Conservation (phyloP, 768 basidiomycete genomes). For the Agrocybe pediades region DNA sequence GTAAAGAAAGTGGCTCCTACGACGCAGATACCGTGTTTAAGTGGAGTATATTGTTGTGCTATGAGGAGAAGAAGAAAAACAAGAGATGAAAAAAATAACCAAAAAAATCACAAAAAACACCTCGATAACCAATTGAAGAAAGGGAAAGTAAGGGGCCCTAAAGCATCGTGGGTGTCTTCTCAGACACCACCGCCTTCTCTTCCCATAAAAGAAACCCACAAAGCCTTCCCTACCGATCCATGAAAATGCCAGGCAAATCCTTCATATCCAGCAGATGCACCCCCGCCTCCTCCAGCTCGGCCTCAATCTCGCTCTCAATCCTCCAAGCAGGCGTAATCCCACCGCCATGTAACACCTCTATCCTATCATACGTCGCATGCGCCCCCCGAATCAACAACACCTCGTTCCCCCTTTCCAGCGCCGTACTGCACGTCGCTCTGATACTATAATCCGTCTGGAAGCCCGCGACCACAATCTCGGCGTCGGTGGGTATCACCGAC, state of each 20-base stretch:
- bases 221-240: slow-evolving; percentile 40
- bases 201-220: not conserved
- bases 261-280: slow-evolving; percentile 68
- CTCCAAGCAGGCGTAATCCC: slow-evolving; percentile 50
- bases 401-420: slow-evolving; percentile 63
- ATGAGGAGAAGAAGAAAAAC: too few species aligned
- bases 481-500: slow-evolving; percentile 49
- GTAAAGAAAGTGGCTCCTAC: too few species aligned
- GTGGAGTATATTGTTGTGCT: too few species aligned
- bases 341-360: slow-evolving; percentile 62
- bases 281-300: slow-evolving; percentile 69
- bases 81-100: too few species aligned
- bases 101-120: too few species aligned
- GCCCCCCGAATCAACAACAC: slow-evolving; percentile 65
- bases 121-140: too few species aligned
- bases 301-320: slow-evolving; percentile 64
- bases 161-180: not conserved
- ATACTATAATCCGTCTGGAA: slow-evolving; percentile 70
- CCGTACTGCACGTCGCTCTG: slow-evolving; percentile 60
- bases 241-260: slow-evolving; percentile 60
- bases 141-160: too few species aligned
- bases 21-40: too few species aligned
- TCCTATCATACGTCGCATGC: slow-evolving; percentile 69
- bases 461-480: slow-evolving; percentile 67
- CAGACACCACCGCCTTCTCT: not conserved